Conservation (phyloP, 2,329 filamentous ascomycete genomes). For the Epichloe scottii region DNA sequence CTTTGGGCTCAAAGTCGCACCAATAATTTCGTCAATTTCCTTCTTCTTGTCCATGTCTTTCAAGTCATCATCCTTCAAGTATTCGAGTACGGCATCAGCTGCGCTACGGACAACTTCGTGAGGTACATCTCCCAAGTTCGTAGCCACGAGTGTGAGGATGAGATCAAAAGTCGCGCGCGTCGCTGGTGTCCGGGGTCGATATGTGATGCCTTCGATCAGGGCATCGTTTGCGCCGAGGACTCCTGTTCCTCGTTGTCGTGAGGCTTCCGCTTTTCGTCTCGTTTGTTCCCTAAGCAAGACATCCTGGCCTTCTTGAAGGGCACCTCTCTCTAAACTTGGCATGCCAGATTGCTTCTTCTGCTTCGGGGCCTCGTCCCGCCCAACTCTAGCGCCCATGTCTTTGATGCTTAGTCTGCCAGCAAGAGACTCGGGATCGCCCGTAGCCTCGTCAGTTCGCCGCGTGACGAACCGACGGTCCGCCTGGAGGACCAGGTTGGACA, state of each 20-base stretch:
- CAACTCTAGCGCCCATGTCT: conserved; percentile 84
- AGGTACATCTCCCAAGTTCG: conserved; percentile 81
- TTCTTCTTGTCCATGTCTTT: conserved; percentile 99
- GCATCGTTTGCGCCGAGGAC: conserved; percentile 77
- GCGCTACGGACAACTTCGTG: conserved; percentile 88
- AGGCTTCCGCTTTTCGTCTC: conserved; percentile 65
- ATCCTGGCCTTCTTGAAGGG: conserved; percentile 68
- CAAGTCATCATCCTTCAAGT: conserved; percentile 85
- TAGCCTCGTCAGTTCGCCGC: conserved; percentile 84
- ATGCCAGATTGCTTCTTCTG: conserved; percentile 62
- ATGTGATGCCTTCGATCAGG: conserved; percentile 80
- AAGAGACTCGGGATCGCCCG: conserved; percentile 92
- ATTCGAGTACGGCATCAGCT: conserved; percentile 82
- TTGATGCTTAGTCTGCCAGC: conserved; percentile 85
- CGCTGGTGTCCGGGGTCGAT: conserved; percentile 80
- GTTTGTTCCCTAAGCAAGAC: conserved; percentile 72
- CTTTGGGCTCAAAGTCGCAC: conserved; percentile 68
- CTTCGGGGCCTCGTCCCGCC: conserved; percentile 67
- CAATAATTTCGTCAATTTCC: conserved; percentile 86
- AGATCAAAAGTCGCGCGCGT: conserved; percentile 91
- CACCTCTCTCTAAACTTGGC: conserved; percentile 61
- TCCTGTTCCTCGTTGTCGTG: conserved; percentile 58
- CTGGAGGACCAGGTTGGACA: conserved; percentile 99
- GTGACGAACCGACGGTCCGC: conserved; percentile 93
- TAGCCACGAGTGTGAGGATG: conserved; percentile 81